Conservation (phyloP, 202 grass and related monocot genomes). For the Panicum hallii region DNA sequence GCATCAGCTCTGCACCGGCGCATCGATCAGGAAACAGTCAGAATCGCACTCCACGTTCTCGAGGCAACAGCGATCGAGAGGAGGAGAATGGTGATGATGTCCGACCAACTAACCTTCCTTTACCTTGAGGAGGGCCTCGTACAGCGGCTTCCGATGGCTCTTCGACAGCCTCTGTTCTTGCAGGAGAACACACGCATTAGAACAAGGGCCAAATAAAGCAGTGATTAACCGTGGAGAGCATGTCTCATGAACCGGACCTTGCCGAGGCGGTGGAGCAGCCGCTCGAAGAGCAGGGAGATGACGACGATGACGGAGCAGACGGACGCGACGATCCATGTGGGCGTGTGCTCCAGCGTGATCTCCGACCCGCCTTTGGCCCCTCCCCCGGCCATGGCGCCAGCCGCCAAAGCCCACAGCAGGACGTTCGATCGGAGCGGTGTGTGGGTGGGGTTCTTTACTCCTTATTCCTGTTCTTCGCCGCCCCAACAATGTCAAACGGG, state of each 20-base stretch:
- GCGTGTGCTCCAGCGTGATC: constrained; percentile 69
- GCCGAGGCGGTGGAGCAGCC: constrained; percentile 71
- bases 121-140: constrained; percentile 86
- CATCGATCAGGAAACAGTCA: neutral
- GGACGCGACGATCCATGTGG: constrained; percentile 83
- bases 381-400: constrained; percentile 63
- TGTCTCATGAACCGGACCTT: constrained; percentile 42
- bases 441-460: too few species aligned
- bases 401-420: too few species aligned
- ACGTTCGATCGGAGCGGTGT: too few species aligned
- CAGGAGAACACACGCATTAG: neutral
- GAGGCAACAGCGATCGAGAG: neutral
- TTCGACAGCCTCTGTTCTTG: constrained; percentile 57
- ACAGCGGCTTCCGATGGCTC: constrained; percentile 74
- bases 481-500: too few species aligned
- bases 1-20: constrained; percentile 70
- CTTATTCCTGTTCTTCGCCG: too few species aligned
- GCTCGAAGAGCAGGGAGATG: constrained; percentile 89
- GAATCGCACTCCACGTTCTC: neutral
- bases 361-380: constrained; percentile 11
- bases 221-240: too few species aligned
- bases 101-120: constrained; percentile 66
- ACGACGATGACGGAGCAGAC: constrained; percentile 80
- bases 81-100: neutral
- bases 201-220: neutral